phyloP scores from a whole-genome alignment of 78 protist genomes.

The Acrasis kona region DNA sequence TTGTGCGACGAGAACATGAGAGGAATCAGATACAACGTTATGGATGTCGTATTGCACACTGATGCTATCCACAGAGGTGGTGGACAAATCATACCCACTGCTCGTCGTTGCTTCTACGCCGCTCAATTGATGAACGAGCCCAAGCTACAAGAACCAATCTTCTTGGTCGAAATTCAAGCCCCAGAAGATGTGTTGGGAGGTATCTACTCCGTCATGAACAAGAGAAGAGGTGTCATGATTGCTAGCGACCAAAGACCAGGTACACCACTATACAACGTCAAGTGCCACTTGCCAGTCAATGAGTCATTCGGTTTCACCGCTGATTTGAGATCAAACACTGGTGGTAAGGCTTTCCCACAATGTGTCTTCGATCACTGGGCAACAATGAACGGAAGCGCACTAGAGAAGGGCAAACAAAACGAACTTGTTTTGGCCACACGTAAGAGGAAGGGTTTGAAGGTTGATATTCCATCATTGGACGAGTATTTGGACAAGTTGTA shows the following conservation, averaged over 20 bases:
- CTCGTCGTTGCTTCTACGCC: slow-evolving; percentile 84
- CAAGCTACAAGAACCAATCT: slow-evolving; percentile 90
- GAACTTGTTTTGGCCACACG: slow-evolving; percentile 58
- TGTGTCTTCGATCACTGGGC: slow-evolving; percentile 95
- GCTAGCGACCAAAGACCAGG: slow-evolving; percentile 80
- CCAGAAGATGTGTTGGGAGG: slow-evolving; percentile 80
- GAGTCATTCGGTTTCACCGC: slow-evolving; percentile 99
- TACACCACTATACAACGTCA: slow-evolving; percentile 75
- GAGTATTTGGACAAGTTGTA: slow-evolving; percentile 60
- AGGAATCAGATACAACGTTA: slow-evolving; percentile 82
- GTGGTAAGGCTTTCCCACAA: slow-evolving; percentile 99
- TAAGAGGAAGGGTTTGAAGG: slow-evolving; percentile 91
- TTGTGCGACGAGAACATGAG: slow-evolving; percentile 95
- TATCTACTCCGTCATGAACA: slow-evolving; percentile 77
- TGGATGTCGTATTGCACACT: slow-evolving; percentile 93
- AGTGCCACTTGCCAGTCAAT: slow-evolving; percentile 93
- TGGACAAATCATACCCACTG: slow-evolving; percentile 82
- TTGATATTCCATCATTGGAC: slow-evolving; percentile 53
- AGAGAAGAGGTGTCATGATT: slow-evolving; percentile 85
- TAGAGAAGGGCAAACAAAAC: slow-evolving; percentile 34
- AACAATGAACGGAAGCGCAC: slow-evolving; percentile 57
- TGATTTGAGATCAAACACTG: slow-evolving; percentile 92
- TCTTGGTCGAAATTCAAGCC: slow-evolving; percentile 76
- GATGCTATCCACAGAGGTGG: slow-evolving; percentile 99
- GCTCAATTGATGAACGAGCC: slow-evolving; percentile 70